Conservation (phyloP, 129 eudicot species). For the Pittosporum tobira region DNA sequence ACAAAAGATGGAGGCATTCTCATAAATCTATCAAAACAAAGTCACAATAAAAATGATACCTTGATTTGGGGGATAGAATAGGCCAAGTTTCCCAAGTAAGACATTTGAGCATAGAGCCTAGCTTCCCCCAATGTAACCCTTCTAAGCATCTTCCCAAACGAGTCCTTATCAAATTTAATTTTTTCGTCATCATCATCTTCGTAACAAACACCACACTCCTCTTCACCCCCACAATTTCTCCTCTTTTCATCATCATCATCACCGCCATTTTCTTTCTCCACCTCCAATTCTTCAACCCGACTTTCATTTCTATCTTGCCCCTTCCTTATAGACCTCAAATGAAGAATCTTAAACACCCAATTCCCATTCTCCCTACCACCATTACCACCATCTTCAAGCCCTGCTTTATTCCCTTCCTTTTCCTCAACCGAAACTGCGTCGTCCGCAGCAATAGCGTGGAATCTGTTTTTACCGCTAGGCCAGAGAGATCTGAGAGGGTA, state of each 20-base stretch:
- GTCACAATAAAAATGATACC: conserved; percentile 23
- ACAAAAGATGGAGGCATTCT: not conserved
- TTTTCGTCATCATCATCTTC: conserved; percentile 28
- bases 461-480: conserved; percentile 32
- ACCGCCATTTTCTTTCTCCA: not conserved
- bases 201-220: conserved; percentile 30
- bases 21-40: not conserved
- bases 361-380: conserved; percentile 29
- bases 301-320: not conserved
- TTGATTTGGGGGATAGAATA: conserved; percentile 73
- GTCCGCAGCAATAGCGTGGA: conserved; percentile 53
- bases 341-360: conserved; percentile 84
- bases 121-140: conserved; percentile 81
- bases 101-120: conserved; percentile 71
- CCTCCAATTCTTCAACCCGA: conserved; percentile 14
- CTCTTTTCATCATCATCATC: not conserved
- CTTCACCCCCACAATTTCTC: conserved; percentile 8
- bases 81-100: conserved; percentile 81
- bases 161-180: conserved; percentile 43
- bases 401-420: conserved; percentile 22
- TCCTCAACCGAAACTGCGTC: conserved; percentile 50
- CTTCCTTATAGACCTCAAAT: conserved; percentile 49
- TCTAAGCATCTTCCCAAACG: conserved; percentile 64
- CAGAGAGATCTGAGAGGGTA: conserved; percentile 65
- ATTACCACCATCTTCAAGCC: not conserved